phyloP scores from a whole-genome alignment of 257 asterid genomes.

The Knoxia roxburghii region DNA sequence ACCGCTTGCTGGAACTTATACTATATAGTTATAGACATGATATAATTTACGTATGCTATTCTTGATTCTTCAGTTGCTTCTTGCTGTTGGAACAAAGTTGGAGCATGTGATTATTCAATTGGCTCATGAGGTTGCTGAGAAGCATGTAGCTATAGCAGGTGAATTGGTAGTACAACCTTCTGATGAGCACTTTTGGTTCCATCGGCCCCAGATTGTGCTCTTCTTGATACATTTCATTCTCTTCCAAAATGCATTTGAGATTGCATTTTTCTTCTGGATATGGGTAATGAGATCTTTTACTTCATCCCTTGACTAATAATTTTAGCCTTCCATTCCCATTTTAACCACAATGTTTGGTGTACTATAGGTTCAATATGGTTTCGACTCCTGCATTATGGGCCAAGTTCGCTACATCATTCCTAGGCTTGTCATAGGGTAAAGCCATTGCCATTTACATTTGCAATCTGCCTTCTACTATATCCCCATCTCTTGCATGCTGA shows the following conservation, averaged over 20 bases:
- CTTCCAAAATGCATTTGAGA: constrained; percentile 97
- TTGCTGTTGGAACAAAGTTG: constrained; percentile 90
- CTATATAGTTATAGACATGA: neutral
- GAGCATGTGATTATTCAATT: constrained; percentile 83
- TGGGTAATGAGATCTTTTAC: constrained; percentile 42
- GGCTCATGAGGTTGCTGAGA: constrained; percentile 96
- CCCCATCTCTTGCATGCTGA: neutral
- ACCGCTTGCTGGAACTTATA: neutral
- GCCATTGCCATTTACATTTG: neutral
- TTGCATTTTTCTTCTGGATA: constrained; percentile 98
- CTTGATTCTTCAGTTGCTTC: constrained; percentile 52
- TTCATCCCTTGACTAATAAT: neutral
- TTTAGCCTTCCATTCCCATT: neutral
- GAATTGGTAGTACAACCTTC: constrained; percentile 86
- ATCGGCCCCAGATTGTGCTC: constrained; percentile 66
- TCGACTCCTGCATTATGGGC: constrained; percentile 98
- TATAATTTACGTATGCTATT: neutral
- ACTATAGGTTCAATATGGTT: constrained; percentile 73
- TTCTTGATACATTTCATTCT: constrained; percentile 85
- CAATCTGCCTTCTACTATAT: neutral
- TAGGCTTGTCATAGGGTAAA: constrained; percentile 84
- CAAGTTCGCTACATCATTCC: constrained; percentile 63
- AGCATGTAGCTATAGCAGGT: constrained; percentile 87
- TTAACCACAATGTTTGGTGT: neutral
- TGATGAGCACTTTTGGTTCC: constrained; percentile 90